Conservation (phyloP, 352 stramenopile genomes). For the Globisporangium paddicum region DNA sequence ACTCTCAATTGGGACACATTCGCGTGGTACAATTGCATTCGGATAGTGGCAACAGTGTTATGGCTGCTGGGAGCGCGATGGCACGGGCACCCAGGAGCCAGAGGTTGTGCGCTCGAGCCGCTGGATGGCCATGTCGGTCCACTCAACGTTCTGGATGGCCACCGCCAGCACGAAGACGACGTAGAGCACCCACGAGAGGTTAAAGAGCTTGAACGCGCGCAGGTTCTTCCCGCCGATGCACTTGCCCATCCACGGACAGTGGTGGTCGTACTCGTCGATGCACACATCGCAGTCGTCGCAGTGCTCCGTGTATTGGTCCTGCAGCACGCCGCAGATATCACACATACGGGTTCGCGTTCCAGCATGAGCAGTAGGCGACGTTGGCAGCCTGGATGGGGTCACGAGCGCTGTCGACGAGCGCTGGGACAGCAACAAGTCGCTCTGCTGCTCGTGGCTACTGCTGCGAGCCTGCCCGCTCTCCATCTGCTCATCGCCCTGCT, state of each 20-base stretch:
- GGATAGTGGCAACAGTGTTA: background rate
- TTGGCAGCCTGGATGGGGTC: conserved; percentile 1
- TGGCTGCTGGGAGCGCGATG: background rate
- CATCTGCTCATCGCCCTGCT: background rate
- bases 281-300: conserved; percentile 94
- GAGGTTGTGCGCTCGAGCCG: conserved; percentile 27
- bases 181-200: conserved; percentile 76
- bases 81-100: conserved; percentile 18
- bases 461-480: background rate
- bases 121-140: conserved; percentile 31
- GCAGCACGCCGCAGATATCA: conserved; percentile 63
- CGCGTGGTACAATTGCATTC: no score
- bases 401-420: background rate
- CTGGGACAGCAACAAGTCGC: conserved; percentile 5
- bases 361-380: conserved; percentile 21
- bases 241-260: conserved; percentile 94
- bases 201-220: conserved; percentile 89
- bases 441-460: background rate
- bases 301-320: conserved; percentile 71
- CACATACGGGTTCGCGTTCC: conserved; percentile 25
- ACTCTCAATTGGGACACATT: no score
- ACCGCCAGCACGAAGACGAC: conserved; percentile 73
- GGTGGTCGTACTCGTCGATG: conserved; percentile 86
- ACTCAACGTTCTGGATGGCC: conserved; percentile 52
- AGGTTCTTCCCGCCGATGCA: conserved; percentile 92